Percentiles rank a stretch among this genome's conserved stretches.
phyloP scores from a whole-genome alignment of 148 eudicot species.

The Amaranthus palmeri region DNA sequence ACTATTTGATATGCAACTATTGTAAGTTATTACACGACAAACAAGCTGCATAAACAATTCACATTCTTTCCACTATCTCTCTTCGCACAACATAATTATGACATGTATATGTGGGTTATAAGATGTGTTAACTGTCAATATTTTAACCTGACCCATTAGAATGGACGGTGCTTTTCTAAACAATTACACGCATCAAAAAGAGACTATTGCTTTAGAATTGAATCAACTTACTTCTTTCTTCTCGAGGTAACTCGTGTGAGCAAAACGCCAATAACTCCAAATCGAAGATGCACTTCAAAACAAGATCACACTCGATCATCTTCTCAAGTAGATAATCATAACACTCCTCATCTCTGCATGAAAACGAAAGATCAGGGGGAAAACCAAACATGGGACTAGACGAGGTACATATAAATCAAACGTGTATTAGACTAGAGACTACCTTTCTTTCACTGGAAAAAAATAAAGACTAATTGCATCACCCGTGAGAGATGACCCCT shows the following conservation, averaged over 20 bases:
- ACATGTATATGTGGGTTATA: too few relatives aligned
- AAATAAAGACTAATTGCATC: slow-evolving; percentile 32
- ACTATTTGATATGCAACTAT: too few relatives aligned
- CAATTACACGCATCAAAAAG: neutral
- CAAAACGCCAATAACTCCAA: slow-evolving; percentile 34
- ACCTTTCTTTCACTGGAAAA: slow-evolving; percentile 34
- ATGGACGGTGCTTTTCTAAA: too few relatives aligned
- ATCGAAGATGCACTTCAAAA: slow-evolving; percentile 26
- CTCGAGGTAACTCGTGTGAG: slow-evolving; percentile 29
- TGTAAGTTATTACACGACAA: too few relatives aligned
- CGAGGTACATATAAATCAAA: neutral
- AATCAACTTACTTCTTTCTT: slow-evolving; percentile 36
- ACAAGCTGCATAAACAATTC: too few relatives aligned
- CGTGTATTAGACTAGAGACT: neutral
- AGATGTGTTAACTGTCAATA: too few relatives aligned
- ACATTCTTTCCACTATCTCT: too few relatives aligned
- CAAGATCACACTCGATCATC: slow-evolving; percentile 22
- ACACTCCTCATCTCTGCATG: slow-evolving; percentile 31
- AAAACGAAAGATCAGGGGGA: neutral
- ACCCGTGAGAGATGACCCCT: slow-evolving; percentile 24
- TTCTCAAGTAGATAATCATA: slow-evolving; percentile 22
- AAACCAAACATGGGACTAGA: neutral
- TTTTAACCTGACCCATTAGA: too few relatives aligned
- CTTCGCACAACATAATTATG: too few relatives aligned
- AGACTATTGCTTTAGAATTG: neutral